phyloP scores from a whole-genome alignment of 2,329 filamentous ascomycete species.

The Microdochium paspali region DNA sequence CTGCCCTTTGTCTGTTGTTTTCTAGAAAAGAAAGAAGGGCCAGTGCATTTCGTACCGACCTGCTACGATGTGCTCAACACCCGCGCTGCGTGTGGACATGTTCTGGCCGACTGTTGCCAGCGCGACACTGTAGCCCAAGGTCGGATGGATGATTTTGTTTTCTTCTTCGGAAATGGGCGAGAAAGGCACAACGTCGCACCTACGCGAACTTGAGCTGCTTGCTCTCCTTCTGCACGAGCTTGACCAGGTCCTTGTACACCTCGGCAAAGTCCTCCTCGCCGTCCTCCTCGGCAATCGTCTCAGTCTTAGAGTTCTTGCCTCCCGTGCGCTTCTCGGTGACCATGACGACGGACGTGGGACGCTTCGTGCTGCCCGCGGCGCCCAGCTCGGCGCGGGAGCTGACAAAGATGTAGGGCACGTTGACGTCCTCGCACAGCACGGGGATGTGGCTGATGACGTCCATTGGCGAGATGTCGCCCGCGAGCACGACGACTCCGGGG shows the following conservation, averaged over 20 bases:
- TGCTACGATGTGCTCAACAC: too few species aligned
- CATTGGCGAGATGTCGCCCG: constrained; percentile 95
- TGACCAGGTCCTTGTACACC: constrained; percentile 54
- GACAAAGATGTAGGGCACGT: constrained; percentile 94
- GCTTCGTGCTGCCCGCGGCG: constrained; percentile 87
- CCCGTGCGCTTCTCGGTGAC: constrained; percentile 46
- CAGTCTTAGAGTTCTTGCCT: constrained; percentile 27
- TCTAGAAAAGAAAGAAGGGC: too few species aligned
- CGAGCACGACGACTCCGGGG: constrained; percentile 78
- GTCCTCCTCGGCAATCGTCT: constrained; percentile 18
- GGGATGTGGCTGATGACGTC: constrained; percentile 98
- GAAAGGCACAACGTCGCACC: too few species aligned
- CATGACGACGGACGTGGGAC: constrained; percentile 95
- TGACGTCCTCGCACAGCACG: constrained; percentile 96
- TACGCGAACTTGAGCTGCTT: constrained; percentile 44
- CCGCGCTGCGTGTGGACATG: too few species aligned
- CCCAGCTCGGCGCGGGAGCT: constrained; percentile 87
- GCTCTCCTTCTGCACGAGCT: constrained; percentile 57
- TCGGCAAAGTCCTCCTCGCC: constrained; percentile 51
- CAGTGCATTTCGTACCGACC: too few species aligned
- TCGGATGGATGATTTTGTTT: too few species aligned
- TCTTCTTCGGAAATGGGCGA: too few species aligned
- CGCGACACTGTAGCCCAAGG: too few species aligned
- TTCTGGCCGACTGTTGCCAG: too few species aligned
- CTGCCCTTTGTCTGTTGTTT: background rate